These are phyloP conservation scores for Thelephora aurantiotincta DNA, from an alignment of 768 basidiomycete genomes.

Conservation along the genomic window DNA sequence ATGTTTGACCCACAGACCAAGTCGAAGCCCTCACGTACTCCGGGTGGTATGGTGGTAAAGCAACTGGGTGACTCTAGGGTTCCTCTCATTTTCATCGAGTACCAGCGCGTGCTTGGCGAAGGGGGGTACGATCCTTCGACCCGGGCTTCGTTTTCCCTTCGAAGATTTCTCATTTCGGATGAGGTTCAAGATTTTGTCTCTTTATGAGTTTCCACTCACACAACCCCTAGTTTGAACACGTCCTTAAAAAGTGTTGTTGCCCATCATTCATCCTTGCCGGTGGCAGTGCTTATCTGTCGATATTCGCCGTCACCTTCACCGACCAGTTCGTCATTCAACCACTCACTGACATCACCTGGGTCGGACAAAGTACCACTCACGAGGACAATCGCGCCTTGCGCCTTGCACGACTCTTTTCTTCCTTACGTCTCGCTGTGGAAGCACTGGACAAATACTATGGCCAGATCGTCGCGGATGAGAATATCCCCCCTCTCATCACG, in stretches of 20 bases:
- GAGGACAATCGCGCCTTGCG: constrained; percentile 8
- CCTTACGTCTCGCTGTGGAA: too few species aligned
- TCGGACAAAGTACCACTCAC: constrained; percentile 8
- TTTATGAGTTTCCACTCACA: too few species aligned
- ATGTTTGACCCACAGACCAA: too few species aligned
- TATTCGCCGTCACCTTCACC: constrained; percentile 3
- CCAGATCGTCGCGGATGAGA: too few species aligned
- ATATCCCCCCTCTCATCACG: too few species aligned
- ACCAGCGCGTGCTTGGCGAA: neutral
- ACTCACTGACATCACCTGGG: constrained; percentile 4
- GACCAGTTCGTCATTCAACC: constrained; percentile 6
- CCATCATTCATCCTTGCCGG: constrained; percentile 4
- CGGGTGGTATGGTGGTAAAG: too few species aligned
- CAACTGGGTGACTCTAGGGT: too few species aligned
- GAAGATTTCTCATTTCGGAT: neutral
- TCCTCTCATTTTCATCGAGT: neutral
- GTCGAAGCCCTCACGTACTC: too few species aligned
- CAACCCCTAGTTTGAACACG: too few species aligned
- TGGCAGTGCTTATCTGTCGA: constrained; percentile 1
- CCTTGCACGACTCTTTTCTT: too few species aligned
- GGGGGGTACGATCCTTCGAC: neutral
- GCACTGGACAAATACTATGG: too few species aligned
- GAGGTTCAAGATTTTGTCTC: neutral
- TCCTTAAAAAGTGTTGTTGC: constrained; percentile 5
- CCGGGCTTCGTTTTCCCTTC: neutral